A percentile compares a stretch with the other conserved stretches of the same genome.
Conservation (phyloP, 2,329 filamentous ascomycete species). For the Xylariaceae sp. region DNA sequence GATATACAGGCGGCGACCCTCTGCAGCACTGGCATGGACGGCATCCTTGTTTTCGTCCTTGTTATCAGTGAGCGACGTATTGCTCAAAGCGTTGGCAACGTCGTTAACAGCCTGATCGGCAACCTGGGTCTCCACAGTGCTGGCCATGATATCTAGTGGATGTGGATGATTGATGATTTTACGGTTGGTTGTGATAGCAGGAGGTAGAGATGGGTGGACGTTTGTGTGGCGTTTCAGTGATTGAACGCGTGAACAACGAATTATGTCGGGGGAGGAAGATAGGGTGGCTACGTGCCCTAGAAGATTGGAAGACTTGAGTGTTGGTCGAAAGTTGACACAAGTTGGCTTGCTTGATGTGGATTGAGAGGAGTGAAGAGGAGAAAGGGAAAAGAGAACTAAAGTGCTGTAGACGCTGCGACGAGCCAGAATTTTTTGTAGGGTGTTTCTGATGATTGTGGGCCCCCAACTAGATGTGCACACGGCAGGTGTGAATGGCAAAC, state of each 20-base stretch:
- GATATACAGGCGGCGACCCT: slow-evolving; percentile 99
- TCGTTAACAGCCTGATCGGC: slow-evolving; percentile 62
- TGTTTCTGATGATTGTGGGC: slow-evolving; percentile 31
- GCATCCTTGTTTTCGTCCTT: slow-evolving; percentile 66
- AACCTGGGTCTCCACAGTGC: slow-evolving; percentile 62
- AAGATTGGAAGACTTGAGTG: slow-evolving; percentile 40
- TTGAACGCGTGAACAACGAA: slow-evolving; percentile 65
- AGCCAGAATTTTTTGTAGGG: slow-evolving; percentile 34
- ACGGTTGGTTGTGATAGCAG: slow-evolving; percentile 20
- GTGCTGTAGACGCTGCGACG: slow-evolving; percentile 25
- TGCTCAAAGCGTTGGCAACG: slow-evolving; percentile 68
- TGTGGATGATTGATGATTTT: slow-evolving; percentile 31
- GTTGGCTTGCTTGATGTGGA: slow-evolving; percentile 38
- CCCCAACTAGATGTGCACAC: slow-evolving; percentile 23
- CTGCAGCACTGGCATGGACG: slow-evolving; percentile 92
- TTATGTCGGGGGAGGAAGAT: slow-evolving; percentile 52
- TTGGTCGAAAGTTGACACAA: slow-evolving; percentile 34
- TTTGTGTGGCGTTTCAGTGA: slow-evolving; percentile 35
- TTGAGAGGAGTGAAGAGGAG: slow-evolving; percentile 36
- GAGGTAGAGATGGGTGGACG: slow-evolving; percentile 29
- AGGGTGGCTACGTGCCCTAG: slow-evolving; percentile 94
- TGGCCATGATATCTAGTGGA: slow-evolving; percentile 70
- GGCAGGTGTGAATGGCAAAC: slow-evolving; percentile 23
- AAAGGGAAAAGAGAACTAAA: slow-evolving; percentile 28
- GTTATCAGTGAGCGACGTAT: slow-evolving; percentile 59